A percentile compares a stretch with the other conserved stretches of the same genome.
Conservation (phyloP, 2,329 filamentous ascomycete species). For the Cyphellophora attinorum region DNA sequence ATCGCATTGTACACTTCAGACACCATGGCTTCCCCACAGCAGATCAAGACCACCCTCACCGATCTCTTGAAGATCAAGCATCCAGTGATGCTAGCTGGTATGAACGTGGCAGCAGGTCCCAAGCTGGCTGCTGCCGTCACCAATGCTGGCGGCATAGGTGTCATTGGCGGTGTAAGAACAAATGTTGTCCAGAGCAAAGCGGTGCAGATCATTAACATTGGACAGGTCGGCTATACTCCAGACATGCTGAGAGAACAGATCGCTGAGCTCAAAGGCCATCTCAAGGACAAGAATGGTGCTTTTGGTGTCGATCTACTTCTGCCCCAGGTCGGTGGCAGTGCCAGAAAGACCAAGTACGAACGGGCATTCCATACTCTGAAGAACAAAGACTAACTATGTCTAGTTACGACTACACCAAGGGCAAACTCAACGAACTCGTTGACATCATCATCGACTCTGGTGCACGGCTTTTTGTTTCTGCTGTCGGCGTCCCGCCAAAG, state of each 20-base stretch:
- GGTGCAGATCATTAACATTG: constrained; percentile 1
- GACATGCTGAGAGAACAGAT: constrained; percentile 96
- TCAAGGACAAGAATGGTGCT: constrained; percentile 83
- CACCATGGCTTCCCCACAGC: constrained; percentile 46
- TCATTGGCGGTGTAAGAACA: constrained; percentile 72
- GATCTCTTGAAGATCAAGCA: constrained; percentile 98
- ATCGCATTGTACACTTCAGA: too few relatives aligned
- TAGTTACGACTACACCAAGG: constrained; percentile 99
- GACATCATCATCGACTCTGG: constrained; percentile 88
- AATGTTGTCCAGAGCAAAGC: constrained; percentile 21
- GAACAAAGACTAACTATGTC: constrained; percentile 8
- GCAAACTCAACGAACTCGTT: constrained; percentile 84
- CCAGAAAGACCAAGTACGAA: constrained; percentile 84
- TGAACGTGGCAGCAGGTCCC: constrained; percentile 97
- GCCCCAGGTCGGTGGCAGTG: constrained; percentile 87
- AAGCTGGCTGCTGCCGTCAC: constrained; percentile 94
- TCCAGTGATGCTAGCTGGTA: constrained; percentile 88
- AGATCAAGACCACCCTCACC: constrained; percentile 83
- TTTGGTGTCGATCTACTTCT: constrained; percentile 92
- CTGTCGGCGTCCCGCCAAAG: constrained; percentile 87
- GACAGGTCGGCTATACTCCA: constrained; percentile 65
- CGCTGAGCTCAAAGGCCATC: constrained; percentile 78
- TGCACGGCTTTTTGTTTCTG: constrained; percentile 89
- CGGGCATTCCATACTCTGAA: too few relatives aligned
- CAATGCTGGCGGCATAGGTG: constrained; percentile 91